Percentiles rank a stretch among this genome's conserved stretches.
Conservation (phyloP, 257 asterid species). For the Capsicum baccatum region DNA sequence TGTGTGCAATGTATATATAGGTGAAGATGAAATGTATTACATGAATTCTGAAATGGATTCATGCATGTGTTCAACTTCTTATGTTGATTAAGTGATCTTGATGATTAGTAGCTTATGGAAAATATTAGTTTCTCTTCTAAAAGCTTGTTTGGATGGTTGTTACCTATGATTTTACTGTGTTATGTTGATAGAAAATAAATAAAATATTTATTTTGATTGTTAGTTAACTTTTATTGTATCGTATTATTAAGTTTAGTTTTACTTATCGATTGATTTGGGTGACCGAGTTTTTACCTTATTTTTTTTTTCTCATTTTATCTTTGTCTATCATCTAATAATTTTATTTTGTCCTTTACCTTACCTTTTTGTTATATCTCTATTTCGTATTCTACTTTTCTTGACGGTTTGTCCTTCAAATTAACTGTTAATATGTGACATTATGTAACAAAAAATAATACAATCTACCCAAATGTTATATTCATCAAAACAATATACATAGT, state of each 20-base stretch:
- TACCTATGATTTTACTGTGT: not conserved
- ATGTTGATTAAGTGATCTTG: not conserved
- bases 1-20: not conserved
- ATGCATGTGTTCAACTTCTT: not conserved
- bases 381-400: not conserved
- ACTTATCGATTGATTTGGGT: not conserved
- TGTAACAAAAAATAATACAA: not conserved
- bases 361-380: not conserved
- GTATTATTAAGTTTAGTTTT: too few relatives aligned
- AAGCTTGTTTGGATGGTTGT: too few relatives aligned
- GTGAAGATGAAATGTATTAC: not conserved
- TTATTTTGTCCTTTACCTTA: not conserved
- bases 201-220: too few relatives aligned
- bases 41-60: not conserved
- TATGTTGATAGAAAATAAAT: not conserved
- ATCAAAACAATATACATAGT: not conserved
- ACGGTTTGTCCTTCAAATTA: not conserved
- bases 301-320: not conserved
- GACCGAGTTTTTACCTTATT: not conserved
- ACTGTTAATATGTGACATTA: not conserved
- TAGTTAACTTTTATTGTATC: too few relatives aligned
- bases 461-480: not conserved
- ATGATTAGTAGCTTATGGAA: not conserved
- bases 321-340: not conserved
- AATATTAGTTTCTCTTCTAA: not conserved